A percentile compares a stretch with the other conserved stretches of the same genome.
Conservation (phyloP, 2,329 filamentous ascomycete species). For the Balansia obtecta region DNA sequence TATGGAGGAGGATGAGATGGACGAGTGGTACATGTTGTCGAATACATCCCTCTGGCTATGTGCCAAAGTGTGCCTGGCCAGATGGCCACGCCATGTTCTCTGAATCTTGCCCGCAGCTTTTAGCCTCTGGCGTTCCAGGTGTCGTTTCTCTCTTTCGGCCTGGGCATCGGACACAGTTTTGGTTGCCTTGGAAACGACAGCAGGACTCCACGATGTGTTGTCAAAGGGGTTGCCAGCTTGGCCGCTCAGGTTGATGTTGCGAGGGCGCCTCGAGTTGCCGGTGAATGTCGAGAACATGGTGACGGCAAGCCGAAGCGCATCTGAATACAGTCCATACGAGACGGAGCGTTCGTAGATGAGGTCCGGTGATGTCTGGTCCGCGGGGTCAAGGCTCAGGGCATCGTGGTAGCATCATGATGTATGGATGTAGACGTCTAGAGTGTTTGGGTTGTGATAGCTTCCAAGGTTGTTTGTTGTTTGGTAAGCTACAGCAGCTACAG, state of each 20-base stretch:
- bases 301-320: constrained; percentile 5
- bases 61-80: constrained; percentile 44
- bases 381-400: neutral
- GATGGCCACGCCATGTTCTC: constrained; percentile 69
- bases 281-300: constrained; percentile 88
- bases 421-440: neutral
- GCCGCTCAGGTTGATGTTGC: constrained; percentile 90
- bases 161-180: constrained; percentile 76
- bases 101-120: constrained; percentile 67
- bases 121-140: constrained; percentile 66
- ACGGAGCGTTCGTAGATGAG: neutral
- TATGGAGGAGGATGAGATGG: constrained; percentile 18
- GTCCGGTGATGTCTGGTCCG: neutral
- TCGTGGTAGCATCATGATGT: neutral
- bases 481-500: neutral
- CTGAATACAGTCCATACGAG: neutral
- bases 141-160: constrained; percentile 68
- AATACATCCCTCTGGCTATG: constrained; percentile 46
- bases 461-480: too few species aligned
- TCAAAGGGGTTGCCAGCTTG: constrained; percentile 71
- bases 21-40: constrained; percentile 42
- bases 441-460: neutral
- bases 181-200: constrained; percentile 51
- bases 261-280: constrained; percentile 69
- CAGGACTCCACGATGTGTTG: constrained; percentile 43